Percentiles rank a stretch among this genome's conserved stretches.
Conservation (phyloP, 345 rosid species). For the Acer yangbiense region DNA sequence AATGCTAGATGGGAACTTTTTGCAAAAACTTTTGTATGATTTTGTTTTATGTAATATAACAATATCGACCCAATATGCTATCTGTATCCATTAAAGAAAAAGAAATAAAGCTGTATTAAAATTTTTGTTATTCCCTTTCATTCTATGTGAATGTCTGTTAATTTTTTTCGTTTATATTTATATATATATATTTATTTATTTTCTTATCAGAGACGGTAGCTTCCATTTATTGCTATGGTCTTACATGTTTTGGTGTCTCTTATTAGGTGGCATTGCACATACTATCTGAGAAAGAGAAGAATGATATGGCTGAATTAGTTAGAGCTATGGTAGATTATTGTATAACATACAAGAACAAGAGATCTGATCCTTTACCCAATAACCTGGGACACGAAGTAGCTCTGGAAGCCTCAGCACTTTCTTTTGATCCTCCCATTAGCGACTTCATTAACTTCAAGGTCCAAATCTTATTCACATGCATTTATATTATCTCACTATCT, state of each 20-base stretch:
- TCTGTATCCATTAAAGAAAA: not conserved
- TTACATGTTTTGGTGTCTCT: constrained; percentile 13
- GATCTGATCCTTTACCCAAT: constrained; percentile 44
- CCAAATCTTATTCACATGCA: constrained; percentile 7
- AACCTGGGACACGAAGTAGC: constrained; percentile 47
- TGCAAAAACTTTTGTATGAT: not conserved
- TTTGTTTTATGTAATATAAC: not conserved
- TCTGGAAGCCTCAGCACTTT: constrained; percentile 52
- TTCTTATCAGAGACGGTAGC: not conserved
- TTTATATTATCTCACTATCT: not conserved
- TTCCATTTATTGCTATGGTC: constrained; percentile 5
- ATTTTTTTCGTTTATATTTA: not conserved
- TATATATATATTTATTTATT: too few relatives aligned
- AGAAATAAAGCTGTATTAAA: not conserved
- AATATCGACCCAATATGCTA: not conserved
- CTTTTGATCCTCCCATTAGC: constrained; percentile 72
- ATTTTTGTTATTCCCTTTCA: not conserved
- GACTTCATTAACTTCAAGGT: constrained; percentile 84
- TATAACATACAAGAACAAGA: constrained; percentile 63
- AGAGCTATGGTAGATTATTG: constrained; percentile 75
- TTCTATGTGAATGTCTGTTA: not conserved
- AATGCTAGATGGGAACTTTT: not conserved
- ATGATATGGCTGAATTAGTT: constrained; percentile 60
- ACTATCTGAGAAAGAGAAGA: constrained; percentile 72
- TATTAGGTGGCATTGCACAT: constrained; percentile 86